phyloP scores from a whole-genome alignment of 108 stramenopile species.

The Nitzschia putrida region DNA sequence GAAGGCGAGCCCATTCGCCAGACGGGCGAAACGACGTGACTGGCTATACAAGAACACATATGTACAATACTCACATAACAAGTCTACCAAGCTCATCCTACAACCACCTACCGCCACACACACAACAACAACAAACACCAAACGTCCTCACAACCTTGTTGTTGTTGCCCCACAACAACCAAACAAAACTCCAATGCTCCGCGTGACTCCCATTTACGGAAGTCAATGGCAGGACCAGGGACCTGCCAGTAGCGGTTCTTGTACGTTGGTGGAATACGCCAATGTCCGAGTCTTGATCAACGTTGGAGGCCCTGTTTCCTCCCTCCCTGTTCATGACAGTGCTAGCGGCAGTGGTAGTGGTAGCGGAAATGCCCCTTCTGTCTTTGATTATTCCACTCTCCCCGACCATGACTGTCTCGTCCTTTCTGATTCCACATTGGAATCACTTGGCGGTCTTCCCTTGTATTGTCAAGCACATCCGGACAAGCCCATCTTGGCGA shows the following conservation, averaged over 20 bases:
- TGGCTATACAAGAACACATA: too few species aligned
- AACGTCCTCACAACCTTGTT: too few species aligned
- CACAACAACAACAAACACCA: too few species aligned
- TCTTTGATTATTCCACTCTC: constrained; percentile 15
- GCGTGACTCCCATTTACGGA: constrained; percentile 83
- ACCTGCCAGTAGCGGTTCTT: constrained; percentile 54
- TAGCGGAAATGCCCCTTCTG: background rate
- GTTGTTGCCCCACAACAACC: too few species aligned
- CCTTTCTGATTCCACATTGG: constrained; percentile 72
- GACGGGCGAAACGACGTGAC: too few species aligned
- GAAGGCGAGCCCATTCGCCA: too few species aligned
- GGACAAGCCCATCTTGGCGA: constrained; percentile 77
- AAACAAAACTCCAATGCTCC: constrained; percentile 73
- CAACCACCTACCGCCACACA: too few species aligned
- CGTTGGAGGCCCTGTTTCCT: constrained; percentile 54
- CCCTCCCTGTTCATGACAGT: background rate
- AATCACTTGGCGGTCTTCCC: constrained; percentile 47
- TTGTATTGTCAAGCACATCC: constrained; percentile 46
- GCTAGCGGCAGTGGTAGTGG: background rate
- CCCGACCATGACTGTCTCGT: constrained; percentile 74
- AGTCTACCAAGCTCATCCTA: too few species aligned
- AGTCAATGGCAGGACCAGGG: constrained; percentile 42
- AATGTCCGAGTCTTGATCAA: constrained; percentile 68
- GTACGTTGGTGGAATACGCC: constrained; percentile 84
- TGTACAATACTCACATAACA: too few species aligned